phyloP scores from a whole-genome alignment of 2,329 filamentous ascomycete species.

The Aspergillus phoenicis region DNA sequence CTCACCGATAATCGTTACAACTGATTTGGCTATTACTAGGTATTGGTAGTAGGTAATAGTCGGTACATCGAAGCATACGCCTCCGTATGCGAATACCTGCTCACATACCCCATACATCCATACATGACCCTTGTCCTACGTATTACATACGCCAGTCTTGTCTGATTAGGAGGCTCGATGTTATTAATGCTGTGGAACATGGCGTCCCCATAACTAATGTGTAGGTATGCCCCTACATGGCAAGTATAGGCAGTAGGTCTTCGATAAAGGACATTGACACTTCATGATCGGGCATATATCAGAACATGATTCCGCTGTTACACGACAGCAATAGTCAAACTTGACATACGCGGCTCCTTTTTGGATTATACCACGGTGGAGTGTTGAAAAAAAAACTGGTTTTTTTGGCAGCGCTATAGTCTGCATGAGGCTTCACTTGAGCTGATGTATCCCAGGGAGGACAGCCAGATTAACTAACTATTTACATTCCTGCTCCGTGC shows the following conservation, averaged over 20 bases:
- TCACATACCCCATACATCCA: neutral
- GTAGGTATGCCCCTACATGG: neutral
- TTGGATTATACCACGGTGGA: neutral
- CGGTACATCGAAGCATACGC: neutral
- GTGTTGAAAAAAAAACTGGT: neutral
- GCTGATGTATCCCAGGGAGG: neutral
- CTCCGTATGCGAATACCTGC: neutral
- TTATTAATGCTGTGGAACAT: slow-evolving; percentile 12
- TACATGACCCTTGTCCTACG: neutral
- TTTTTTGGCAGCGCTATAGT: neutral
- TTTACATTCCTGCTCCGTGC: neutral
- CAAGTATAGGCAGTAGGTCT: neutral
- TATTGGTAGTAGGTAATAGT: neutral
- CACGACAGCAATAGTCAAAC: slow-evolving; percentile 7
- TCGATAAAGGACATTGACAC: neutral
- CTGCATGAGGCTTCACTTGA: neutral
- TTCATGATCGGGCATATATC: neutral
- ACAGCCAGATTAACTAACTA: neutral
- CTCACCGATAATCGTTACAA: no score
- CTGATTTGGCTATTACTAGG: no score
- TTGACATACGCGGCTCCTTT: neutral
- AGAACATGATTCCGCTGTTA: neutral
- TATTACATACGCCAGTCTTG: neutral
- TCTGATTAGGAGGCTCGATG: neutral
- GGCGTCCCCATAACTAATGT: neutral